Base-by-base conservation (phyloP, 2,329 filamentous ascomycete genomes). In the Cladosporium colombiae region DNA sequence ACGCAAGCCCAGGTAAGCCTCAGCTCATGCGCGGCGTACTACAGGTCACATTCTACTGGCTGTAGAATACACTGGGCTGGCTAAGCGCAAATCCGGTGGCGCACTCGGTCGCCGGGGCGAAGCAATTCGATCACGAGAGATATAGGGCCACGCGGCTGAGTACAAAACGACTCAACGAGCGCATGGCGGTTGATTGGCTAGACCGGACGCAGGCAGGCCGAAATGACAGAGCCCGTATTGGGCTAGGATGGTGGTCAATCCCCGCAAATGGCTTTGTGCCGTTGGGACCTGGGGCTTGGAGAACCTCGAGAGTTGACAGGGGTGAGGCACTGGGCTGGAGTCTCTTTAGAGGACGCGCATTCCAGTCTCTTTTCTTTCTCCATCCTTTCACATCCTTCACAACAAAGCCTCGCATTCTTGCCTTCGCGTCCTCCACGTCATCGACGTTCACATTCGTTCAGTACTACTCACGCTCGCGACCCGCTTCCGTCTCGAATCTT, bases 371-470 rank as follows among this genome's bases (percentile, higher is more conserved):
- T 31, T 25, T 63, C 49, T n/a, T 55, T 29, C 33, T 31, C 21
- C 50, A 27, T 52, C 60, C 50, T 40, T 46, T 56, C 46, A 29
- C 46, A 44, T 44, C 23, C 35, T 40, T 59, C 56, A 55, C n/a
- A 63, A 63, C 61, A 63, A 63, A 63, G 61, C 31, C 61, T 53
- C 58, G 21, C 37, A 44, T 53, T 53, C 46, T 62, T 62, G 46
- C 46, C 33, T 29, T 52, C 46, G 44, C 46, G 16, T 62, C 23
- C 3, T n/a, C 16, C 23, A 63, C 61, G 61, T 63, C 61, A 63
- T 56, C 61, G 61, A 63, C 61, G 35, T 56, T 25, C 61, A 53
- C 61, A 18, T 46, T 63, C 61, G 61, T 63, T 63, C 61, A 63
- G 35, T 37, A 37, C 33, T 63, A 53, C 52, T 35, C 23, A 40